phyloP scores from a whole-genome alignment of 2,329 filamentous ascomycete species.

The Hymenoscyphus albidus region DNA sequence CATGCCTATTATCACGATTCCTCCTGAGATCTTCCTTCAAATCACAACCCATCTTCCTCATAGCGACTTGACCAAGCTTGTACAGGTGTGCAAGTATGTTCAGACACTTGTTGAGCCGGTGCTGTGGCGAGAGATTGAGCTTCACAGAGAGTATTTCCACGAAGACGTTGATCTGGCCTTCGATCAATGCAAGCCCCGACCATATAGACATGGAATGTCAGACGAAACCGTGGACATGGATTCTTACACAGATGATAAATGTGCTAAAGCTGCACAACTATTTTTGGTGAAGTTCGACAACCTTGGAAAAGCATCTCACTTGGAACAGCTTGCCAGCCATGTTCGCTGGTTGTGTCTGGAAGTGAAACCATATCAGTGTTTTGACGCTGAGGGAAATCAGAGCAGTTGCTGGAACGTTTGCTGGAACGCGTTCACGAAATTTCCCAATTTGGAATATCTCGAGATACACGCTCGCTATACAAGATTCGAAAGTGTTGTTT shows the following conservation, averaged over 20 bases:
- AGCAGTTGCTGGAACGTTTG: neutral
- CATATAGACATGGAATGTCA: neutral
- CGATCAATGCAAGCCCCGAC: neutral
- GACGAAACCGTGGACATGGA: neutral
- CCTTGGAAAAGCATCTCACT: neutral
- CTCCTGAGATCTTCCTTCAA: neutral
- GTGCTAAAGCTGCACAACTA: neutral
- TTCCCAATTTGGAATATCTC: neutral
- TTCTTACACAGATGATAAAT: neutral
- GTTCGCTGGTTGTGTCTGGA: neutral
- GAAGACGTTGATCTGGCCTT: neutral
- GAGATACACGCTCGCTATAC: neutral
- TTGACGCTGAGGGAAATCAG: neutral
- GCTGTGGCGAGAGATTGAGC: neutral
- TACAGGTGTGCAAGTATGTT: neutral
- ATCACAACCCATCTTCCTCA: neutral
- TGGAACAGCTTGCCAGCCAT: neutral
- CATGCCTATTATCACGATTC: neutral
- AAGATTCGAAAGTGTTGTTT: neutral
- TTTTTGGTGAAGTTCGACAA: neutral
- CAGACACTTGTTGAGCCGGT: neutral
- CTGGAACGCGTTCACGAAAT: neutral
- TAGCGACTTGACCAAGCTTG: neutral
- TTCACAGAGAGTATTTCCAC: neutral
- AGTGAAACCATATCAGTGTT: neutral